Conservation (phyloP, 140 eudicot species). For the Oenanthe javanica region DNA sequence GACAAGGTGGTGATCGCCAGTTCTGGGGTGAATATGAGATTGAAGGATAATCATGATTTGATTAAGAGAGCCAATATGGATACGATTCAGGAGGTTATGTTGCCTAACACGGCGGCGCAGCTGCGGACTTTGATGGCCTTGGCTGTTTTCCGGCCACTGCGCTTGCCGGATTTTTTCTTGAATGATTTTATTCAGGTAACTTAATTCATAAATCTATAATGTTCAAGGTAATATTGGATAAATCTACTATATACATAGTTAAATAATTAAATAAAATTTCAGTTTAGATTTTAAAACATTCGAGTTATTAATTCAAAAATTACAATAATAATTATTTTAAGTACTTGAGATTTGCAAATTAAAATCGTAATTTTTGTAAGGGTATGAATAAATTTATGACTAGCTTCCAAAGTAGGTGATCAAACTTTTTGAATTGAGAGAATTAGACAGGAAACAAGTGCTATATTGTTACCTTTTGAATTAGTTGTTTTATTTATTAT, state of each 20-base stretch:
- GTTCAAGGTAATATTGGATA: no score
- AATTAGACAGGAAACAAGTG: background rate
- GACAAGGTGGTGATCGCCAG: constrained; percentile 82
- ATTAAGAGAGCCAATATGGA: constrained; percentile 42
- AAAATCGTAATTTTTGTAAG: no score
- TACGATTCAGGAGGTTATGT: constrained; percentile 53
- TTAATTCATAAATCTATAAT: background rate
- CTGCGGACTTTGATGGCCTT: constrained; percentile 41
- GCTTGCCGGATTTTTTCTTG: constrained; percentile 63
- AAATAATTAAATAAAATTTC: no score
- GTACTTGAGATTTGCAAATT: no score
- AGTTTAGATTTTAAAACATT: no score
- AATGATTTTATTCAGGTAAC: constrained; percentile 59
- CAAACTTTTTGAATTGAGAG: background rate
- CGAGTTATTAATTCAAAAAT: no score
- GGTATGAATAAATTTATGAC: no score
- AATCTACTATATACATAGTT: no score
- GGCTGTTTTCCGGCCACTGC: constrained; percentile 23
- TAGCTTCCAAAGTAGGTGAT: background rate
- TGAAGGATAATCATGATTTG: constrained; percentile 40
- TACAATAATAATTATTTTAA: no score
- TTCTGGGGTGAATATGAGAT: constrained; percentile 60
- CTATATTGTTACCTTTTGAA: no score
- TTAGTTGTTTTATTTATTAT: background rate
- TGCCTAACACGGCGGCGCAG: constrained; percentile 55